phyloP scores from a whole-genome alignment of 352 stramenopile genomes.

The Pythium sp. region DNA sequence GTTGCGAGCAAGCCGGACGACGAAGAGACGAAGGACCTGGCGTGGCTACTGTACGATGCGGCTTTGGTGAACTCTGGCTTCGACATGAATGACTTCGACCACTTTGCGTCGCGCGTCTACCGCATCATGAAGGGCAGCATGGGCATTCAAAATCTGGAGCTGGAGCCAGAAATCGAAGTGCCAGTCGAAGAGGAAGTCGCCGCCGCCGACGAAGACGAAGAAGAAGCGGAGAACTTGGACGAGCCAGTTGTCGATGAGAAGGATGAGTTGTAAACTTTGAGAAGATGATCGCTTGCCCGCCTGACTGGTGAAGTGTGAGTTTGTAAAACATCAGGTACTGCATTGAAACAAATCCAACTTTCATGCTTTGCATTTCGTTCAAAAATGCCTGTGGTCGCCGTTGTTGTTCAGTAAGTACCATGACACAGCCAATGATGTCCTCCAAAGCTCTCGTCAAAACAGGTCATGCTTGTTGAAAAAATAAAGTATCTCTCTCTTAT shows the following conservation, averaged over 20 bases:
- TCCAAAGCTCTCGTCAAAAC: neutral
- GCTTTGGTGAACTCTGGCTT: slow-evolving; percentile 98
- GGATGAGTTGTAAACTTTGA: slow-evolving; percentile 61
- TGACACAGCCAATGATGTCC: neutral
- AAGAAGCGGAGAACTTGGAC: slow-evolving; percentile 31
- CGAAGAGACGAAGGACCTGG: slow-evolving; percentile 91
- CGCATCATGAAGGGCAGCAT: slow-evolving; percentile 93
- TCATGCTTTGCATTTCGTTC: slow-evolving; percentile 5
- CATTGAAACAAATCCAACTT: slow-evolving; percentile 2
- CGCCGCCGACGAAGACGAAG: slow-evolving; percentile 32
- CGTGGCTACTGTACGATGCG: slow-evolving; percentile 97
- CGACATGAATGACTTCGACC: slow-evolving; percentile 91
- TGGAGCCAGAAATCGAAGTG: slow-evolving; percentile 96
- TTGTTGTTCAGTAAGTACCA: neutral
- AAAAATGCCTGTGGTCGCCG: neutral
- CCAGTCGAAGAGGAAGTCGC: slow-evolving; percentile 55
- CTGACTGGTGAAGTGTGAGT: neutral
- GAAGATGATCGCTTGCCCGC: neutral
- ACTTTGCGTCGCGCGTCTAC: slow-evolving; percentile 93
- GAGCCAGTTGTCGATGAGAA: slow-evolving; percentile 49
- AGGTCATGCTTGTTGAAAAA: neutral
- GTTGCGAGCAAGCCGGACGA: slow-evolving; percentile 64
- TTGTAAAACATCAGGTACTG: slow-evolving; percentile 6
- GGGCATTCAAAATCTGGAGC: slow-evolving; percentile 85
- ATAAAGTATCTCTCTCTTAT: slow-evolving; percentile 24